phyloP scores from a whole-genome alignment of 441 rosid species.

The Arabidopsis lyrata region DNA sequence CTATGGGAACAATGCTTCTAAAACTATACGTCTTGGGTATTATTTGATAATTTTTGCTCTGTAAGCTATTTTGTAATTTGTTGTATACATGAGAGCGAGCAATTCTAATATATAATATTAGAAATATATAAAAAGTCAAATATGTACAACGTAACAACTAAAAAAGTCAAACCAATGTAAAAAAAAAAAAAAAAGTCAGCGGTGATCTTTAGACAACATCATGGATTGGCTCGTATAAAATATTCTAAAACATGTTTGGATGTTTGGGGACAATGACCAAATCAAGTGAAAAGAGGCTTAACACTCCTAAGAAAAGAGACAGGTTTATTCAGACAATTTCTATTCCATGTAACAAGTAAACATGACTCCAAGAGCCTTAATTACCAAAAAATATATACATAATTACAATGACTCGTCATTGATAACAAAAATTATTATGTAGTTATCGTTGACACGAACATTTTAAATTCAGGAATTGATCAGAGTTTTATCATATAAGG shows the following conservation, averaged over 20 bases:
- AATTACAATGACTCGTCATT: slow-evolving; percentile 29
- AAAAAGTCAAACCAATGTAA: slow-evolving; percentile 16
- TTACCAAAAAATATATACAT: not conserved
- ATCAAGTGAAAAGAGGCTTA: slow-evolving; percentile 21
- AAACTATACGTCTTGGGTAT: not conserved
- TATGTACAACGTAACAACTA: not conserved
- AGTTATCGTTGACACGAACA: slow-evolving; percentile 17
- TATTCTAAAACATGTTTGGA: slow-evolving; percentile 31
- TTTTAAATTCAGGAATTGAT: not conserved
- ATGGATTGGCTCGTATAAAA: slow-evolving; percentile 4
- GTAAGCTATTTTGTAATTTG: not conserved
- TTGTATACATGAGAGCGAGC: not conserved
- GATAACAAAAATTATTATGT: slow-evolving; percentile 15
- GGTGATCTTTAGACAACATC: slow-evolving; percentile 1
- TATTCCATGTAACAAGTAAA: slow-evolving; percentile 13
- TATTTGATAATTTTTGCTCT: not conserved
- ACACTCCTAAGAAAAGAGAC: not conserved
- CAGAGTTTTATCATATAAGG: no score
- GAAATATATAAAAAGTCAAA: slow-evolving; percentile 23
- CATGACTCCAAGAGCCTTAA: slow-evolving; percentile 6
- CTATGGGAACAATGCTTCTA: no score
- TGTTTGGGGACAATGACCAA: slow-evolving; percentile 32
- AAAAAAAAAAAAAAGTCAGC: slow-evolving; percentile 21
- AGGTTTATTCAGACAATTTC: slow-evolving; percentile 32
- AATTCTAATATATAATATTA: not conserved